A percentile compares a stretch with the other conserved stretches of the same genome.
Evolutionary conservation across 2,329 filamentous ascomycete genomes (phyloP).

Genomic region (Phaeosphaeriaceae sp.): DNA sequence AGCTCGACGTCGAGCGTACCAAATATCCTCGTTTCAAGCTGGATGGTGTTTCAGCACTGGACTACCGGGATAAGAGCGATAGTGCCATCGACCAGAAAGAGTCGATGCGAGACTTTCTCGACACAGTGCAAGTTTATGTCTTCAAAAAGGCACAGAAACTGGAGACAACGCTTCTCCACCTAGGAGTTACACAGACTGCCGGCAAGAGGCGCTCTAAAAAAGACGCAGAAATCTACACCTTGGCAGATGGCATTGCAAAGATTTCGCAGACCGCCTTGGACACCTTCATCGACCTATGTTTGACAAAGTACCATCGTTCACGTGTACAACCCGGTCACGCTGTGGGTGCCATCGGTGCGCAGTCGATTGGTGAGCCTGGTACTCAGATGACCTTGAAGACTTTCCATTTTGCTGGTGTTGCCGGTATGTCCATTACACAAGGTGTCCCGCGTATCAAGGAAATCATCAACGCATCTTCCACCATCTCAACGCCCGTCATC

Average conservation of each 20-base stretch:
- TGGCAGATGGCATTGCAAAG: slow-evolving; percentile 78
- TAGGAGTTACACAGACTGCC: slow-evolving; percentile 29
- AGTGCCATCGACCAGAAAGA: slow-evolving; percentile 66
- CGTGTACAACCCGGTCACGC: slow-evolving; percentile 94
- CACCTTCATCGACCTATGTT: slow-evolving; percentile 79
- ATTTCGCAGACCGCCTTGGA: slow-evolving; percentile 77
- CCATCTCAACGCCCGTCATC: slow-evolving; percentile 94
- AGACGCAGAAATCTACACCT: slow-evolving; percentile 45
- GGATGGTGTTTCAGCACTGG: slow-evolving; percentile 56
- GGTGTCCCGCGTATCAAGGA: slow-evolving; percentile 99
- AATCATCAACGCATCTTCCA: slow-evolving; percentile 97
- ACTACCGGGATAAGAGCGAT: slow-evolving; percentile 73
- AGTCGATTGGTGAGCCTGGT: slow-evolving; percentile 97
- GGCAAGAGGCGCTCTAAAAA: slow-evolving; percentile 25
- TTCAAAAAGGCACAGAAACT: slow-evolving; percentile 68
- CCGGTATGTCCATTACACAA: slow-evolving; percentile 98
- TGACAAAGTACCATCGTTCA: slow-evolving; percentile 89
- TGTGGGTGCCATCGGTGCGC: slow-evolving; percentile 93
- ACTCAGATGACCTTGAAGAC: slow-evolving; percentile 99
- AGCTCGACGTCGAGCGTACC: slow-evolving; percentile 71
- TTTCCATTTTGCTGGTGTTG: slow-evolving; percentile 99
- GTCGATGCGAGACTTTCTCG: slow-evolving; percentile 80
- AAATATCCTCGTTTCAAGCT: slow-evolving; percentile 53
- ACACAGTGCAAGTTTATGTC: slow-evolving; percentile 78
- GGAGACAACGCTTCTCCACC: slow-evolving; percentile 51